Percentiles rank a stretch among this genome's conserved stretches.
These are phyloP conservation scores for Abortiporus biennis DNA, from an alignment of 1,284 basidiomycete genomes.

Conservation along the genomic window DNA sequence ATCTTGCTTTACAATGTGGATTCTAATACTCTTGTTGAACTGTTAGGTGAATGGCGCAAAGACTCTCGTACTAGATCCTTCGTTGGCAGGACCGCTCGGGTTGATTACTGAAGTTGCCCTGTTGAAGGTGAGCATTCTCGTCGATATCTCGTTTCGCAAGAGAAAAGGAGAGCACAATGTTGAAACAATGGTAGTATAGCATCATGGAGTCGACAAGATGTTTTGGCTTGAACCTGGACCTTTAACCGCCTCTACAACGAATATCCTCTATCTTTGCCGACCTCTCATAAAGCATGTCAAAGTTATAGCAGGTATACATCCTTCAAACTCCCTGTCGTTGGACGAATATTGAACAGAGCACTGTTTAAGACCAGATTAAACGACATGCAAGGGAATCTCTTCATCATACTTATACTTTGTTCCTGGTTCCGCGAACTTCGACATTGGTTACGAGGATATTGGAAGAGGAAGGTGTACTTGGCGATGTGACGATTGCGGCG, in stretches of 20 bases:
- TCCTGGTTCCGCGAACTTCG: constrained; percentile 86
- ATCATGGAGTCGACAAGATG: constrained; percentile 99
- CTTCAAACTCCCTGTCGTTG: constrained; percentile 9
- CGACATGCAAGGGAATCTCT: constrained; percentile 59
- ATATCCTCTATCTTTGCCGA: constrained; percentile 91
- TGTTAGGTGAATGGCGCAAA: constrained; percentile 89
- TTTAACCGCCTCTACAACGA: constrained; percentile 77
- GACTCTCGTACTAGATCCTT: constrained; percentile 89
- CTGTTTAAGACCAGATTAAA: constrained; percentile 80
- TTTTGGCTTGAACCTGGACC: constrained; percentile 96
- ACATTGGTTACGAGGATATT: constrained; percentile 80
- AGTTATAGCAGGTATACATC: constrained; percentile 79
- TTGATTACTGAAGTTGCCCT: constrained; percentile 89
- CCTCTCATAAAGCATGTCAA: constrained; percentile 84
- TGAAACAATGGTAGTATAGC: constrained; percentile 57
- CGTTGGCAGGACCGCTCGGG: constrained; percentile 87
- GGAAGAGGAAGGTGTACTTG: constrained; percentile 89
- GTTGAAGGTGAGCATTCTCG: constrained; percentile 65
- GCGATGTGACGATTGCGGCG: constrained; percentile 79
- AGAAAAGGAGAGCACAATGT: too few relatives aligned
- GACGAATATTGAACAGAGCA: constrained; percentile 8
- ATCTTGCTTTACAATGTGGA: not conserved
- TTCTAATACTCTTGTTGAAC: constrained; percentile 6
- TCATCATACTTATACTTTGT: constrained; percentile 82
- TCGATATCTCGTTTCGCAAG: not conserved